Percentiles rank a stretch among this genome's conserved stretches.
These are phyloP conservation scores for Lachnellula subtilissima DNA, from an alignment of 2,329 filamentous ascomycete genomes.

Conservation along the genomic window DNA sequence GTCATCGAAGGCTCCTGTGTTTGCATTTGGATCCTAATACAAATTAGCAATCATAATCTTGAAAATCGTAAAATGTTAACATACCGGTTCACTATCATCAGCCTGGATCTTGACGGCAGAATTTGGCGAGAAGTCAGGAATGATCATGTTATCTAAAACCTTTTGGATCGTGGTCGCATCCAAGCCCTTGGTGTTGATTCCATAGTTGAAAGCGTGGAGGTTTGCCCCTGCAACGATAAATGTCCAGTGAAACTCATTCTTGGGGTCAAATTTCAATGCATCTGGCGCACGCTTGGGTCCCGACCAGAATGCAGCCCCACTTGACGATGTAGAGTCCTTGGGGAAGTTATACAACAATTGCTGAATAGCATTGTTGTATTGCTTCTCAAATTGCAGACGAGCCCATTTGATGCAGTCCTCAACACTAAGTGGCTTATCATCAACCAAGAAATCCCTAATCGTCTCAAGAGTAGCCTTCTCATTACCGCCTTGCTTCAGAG, in stretches of 20 bases:
- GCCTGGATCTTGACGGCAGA: slow-evolving; percentile 94
- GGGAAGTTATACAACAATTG: slow-evolving; percentile 97
- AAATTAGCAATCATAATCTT: slow-evolving; percentile 21
- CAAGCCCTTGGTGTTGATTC: slow-evolving; percentile 77
- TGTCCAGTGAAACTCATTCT: slow-evolving; percentile 79
- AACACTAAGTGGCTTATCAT: slow-evolving; percentile 84
- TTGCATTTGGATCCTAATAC: slow-evolving; percentile 68
- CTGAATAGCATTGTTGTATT: slow-evolving; percentile 95
- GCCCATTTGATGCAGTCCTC: slow-evolving; percentile 98
- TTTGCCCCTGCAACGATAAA: slow-evolving; percentile 88
- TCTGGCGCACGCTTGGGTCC: slow-evolving; percentile 96
- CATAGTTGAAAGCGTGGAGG: slow-evolving; percentile 96
- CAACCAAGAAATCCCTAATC: slow-evolving; percentile 83
- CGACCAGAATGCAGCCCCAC: slow-evolving; percentile 92
- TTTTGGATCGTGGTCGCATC: slow-evolving; percentile 69
- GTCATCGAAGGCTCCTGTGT: slow-evolving; percentile 57
- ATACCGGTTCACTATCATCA: slow-evolving; percentile 82
- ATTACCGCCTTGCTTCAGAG: slow-evolving; percentile 87
- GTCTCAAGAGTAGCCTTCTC: slow-evolving; percentile 92
- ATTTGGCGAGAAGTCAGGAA: slow-evolving; percentile 90
- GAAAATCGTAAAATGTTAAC: slow-evolving; percentile 26
- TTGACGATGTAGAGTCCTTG: slow-evolving; percentile 84
- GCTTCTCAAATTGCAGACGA: slow-evolving; percentile 86
- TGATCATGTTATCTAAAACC: slow-evolving; percentile 86
- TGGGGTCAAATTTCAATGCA: slow-evolving; percentile 79